phyloP scores from a whole-genome alignment of 768 basidiomycete genomes.

The Mycena venus region DNA sequence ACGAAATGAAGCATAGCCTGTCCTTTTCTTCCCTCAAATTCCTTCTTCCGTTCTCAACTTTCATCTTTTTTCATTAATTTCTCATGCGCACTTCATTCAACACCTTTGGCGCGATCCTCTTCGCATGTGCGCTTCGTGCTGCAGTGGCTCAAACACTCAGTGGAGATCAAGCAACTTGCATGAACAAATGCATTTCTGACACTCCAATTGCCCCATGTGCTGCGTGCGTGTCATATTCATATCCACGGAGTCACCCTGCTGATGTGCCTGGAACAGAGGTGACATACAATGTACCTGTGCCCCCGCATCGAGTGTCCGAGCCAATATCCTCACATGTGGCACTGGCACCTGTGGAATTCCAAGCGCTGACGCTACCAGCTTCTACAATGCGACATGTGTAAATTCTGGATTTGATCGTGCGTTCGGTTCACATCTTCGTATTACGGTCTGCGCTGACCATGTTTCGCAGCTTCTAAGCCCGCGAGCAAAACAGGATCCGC shows the following conservation, averaged over 20 bases:
- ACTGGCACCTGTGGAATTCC: neutral
- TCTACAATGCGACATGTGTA: neutral
- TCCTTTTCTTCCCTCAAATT: neutral
- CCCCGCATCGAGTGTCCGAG: neutral
- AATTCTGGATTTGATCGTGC: neutral
- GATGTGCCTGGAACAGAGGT: neutral
- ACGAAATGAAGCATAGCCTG: neutral
- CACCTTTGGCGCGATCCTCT: neutral
- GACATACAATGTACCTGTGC: neutral
- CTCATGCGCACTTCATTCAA: neutral
- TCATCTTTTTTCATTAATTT: neutral
- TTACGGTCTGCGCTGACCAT: neutral
- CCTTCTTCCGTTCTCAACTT: neutral
- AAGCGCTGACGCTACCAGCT: neutral
- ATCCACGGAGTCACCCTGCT: neutral
- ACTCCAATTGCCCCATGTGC: neutral
- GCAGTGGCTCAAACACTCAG: neutral
- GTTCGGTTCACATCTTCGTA: neutral
- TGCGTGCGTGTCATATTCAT: neutral
- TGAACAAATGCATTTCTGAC: neutral
- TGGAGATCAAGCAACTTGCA: neutral
- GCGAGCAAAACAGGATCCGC: neutral
- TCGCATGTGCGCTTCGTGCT: neutral
- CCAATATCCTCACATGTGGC: neutral
- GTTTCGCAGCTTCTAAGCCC: neutral